Evolutionary conservation across 108 stramenopile genomes (phyloP), one percentile per base, ranked within the genome.

Genomic region (Skeletonema menzelii): DNA sequence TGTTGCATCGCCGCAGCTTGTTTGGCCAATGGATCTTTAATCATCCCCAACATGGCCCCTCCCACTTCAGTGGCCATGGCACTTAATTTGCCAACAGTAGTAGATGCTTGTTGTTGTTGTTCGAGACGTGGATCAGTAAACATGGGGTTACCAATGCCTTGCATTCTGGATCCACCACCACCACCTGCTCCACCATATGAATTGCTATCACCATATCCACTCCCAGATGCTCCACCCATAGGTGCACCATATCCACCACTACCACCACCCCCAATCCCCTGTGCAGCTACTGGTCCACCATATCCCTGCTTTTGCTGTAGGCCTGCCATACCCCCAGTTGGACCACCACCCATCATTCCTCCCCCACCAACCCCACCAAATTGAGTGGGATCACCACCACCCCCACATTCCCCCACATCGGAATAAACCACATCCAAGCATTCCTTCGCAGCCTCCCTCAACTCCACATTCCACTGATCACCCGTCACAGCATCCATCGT

Each of bases 401-500:
- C 40, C 2, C 34, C 24, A 26, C 24, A n/a, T n/a, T 46, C 69
- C 3, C 70, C 78, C 8, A 91, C 83, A 69, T 96, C 94, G 38
- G 84, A 84, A 63, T 93, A 98, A 14, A 99, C 75, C 22, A 91
- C 96, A 64, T 99, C 98, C 65, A 99, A 63, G 20, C 95, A 94
- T 34, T 98, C 98, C 79, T 97, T 97, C 8, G 98, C 98, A 15
- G 96, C 95, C 64, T 85, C 85, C 24, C 97, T 70, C 17, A 99
- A 97, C 55, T 85, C 80, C 37, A 91, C 82, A 73, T 96, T 93
- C 38, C 89, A 90, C 59, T 96, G 91, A 73, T 99, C 98, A 1
- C 98, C 98, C 15, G 94, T 88, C 13, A 96, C 89, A 8, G 98
- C 95, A 80, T 99, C 98, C 44, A 96, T 90, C 2, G 89, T 91